Conservation (phyloP, 75 land plant species). For the Sequoia sempervirens region DNA sequence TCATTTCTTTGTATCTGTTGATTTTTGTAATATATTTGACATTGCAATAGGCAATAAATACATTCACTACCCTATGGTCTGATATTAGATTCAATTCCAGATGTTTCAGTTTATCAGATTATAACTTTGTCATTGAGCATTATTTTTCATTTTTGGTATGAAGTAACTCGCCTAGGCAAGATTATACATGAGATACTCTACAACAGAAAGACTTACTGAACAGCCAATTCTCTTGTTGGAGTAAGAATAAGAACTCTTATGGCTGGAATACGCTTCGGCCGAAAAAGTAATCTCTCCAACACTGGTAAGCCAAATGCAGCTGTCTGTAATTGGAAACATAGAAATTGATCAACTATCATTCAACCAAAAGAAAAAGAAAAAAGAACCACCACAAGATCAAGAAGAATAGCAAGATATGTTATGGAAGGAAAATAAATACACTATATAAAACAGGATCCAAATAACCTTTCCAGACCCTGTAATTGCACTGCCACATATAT, state of each 20-base stretch:
- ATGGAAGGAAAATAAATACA: not conserved
- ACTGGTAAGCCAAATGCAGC: constrained; percentile 91
- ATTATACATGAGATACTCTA: not conserved
- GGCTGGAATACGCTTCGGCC: constrained; percentile 79
- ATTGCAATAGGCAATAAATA: not conserved
- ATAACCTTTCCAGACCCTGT: constrained; percentile 95
- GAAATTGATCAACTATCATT: not conserved
- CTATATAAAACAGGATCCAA: not conserved
- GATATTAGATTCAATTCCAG: not conserved
- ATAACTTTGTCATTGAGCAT: not conserved
- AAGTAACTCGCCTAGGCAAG: not conserved
- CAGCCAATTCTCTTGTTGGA: constrained; percentile 94
- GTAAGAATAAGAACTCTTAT: constrained; percentile 86
- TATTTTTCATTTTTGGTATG: not conserved
- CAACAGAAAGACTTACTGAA: constrained; percentile 54
- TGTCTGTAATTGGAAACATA: constrained; percentile 44
- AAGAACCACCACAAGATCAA: not conserved
- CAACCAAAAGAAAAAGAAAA: not conserved
- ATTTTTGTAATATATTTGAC: not conserved
- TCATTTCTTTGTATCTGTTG: no score
- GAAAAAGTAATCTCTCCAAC: constrained; percentile 79
- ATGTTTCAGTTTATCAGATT: not conserved
- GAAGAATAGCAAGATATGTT: not conserved
- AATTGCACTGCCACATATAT: constrained; percentile 95
- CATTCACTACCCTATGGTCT: not conserved